Evolutionary conservation across 768 basidiomycete species (phyloP), one percentile per base, ranked within the genome.

Genomic region (Suillus paluster): DNA sequence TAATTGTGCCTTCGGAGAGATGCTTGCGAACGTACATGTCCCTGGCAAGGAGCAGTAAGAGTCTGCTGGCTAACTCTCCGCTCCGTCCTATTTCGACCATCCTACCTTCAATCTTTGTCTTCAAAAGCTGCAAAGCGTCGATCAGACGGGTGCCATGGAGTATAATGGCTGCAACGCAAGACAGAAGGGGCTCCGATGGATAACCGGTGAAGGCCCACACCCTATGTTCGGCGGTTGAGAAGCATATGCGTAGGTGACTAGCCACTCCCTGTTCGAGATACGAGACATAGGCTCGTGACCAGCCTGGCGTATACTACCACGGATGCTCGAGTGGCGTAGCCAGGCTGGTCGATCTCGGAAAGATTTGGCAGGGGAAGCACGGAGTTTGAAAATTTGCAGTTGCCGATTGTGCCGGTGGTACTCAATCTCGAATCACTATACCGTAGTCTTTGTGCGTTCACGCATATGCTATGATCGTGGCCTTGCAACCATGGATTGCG

Each of bases 131-230:
- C 39, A 63, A 42, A 11, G 19, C 25, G 1, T 3, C 5, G 3
- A 0, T 2, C 36, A 55, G 34, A 3, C n/a, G 2, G 7, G 3
- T 6, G 14, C 33, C 4, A 21, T 57, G 38, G 14, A 50, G 23
- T 5, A 45, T 5, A 8, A 3, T 17, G 17, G 50, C 63, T 0
- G 66, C 62, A 15, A 57, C 49, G 17, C 54, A 67, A 3, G 66
- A 69, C 17, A 69, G 15, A 12, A 68, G 15, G 5, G 67, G 60
- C n/a, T 70, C 67, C 19, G 63, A 68, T 17, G 69, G 63, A 45
- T 66, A 64, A 15, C 30, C 41, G 14, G 68, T 66, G 21, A 60
- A 67, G n/a, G 49, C 48, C 61, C 68, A 59, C 15, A 52, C 42
- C 15, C 63, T 53, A 38, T 63, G 60, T 57, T 45, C 17, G 17